Percentiles rank a stretch among this genome's conserved stretches.
These are phyloP conservation scores for Gymnopilus junonius DNA, from an alignment of 768 basidiomycete genomes.

Conservation along the genomic window DNA sequence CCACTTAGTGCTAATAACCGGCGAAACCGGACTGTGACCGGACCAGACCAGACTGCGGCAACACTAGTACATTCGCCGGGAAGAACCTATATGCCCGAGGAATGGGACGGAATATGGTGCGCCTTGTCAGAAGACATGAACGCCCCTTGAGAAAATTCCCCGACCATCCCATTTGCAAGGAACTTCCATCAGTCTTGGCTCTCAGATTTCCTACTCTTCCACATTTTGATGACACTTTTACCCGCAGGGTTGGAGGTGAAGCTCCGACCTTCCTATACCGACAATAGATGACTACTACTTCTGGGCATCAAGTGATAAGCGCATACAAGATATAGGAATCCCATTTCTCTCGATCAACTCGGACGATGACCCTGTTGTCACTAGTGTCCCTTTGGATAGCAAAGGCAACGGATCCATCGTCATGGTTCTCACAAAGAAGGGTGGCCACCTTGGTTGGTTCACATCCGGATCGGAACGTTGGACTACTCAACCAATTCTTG, in stretches of 20 bases:
- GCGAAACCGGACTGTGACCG: slow-evolving; percentile 7
- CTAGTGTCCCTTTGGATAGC: slow-evolving; percentile 58
- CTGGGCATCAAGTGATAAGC: slow-evolving; percentile 61
- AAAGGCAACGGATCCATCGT: slow-evolving; percentile 56
- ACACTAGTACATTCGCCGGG: slow-evolving; percentile 49
- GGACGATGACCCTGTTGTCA: slow-evolving; percentile 77
- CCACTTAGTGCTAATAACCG: background rate
- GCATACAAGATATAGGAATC: slow-evolving; percentile 60
- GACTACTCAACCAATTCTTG: slow-evolving; percentile 68
- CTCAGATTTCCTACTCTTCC: slow-evolving; percentile 57
- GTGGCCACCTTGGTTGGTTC: slow-evolving; percentile 88
- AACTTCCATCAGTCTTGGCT: slow-evolving; percentile 43
- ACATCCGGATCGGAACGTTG: slow-evolving; percentile 60
- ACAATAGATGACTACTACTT: slow-evolving; percentile 49
- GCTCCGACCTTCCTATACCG: slow-evolving; percentile 51
- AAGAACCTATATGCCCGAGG: slow-evolving; percentile 72
- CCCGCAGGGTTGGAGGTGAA: slow-evolving; percentile 70
- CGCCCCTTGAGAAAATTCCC: slow-evolving; percentile 52
- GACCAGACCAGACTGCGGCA: slow-evolving; percentile 14
- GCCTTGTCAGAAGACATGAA: slow-evolving; percentile 55
- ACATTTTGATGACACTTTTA: slow-evolving; percentile 66
- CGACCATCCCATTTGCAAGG: slow-evolving; percentile 51
- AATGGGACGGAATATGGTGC: slow-evolving; percentile 76
- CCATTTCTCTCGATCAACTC: slow-evolving; percentile 80
- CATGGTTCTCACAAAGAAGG: slow-evolving; percentile 66